phyloP scores from a whole-genome alignment of 352 stramenopile genomes.

The Phytophthora syringae region DNA sequence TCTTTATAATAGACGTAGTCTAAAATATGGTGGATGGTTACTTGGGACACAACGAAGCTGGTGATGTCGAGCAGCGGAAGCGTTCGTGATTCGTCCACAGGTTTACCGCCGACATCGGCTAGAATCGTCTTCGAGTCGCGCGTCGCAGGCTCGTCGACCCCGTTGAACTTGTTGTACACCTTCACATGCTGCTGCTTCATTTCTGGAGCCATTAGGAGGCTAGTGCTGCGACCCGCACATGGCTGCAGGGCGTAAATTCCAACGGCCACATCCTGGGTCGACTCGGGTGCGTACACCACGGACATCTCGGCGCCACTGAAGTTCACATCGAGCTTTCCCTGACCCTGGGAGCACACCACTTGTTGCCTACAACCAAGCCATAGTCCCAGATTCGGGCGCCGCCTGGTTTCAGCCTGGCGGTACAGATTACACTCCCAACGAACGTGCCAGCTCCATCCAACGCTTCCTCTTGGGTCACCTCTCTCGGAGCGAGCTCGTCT shows the following conservation, averaged over 20 bases:
- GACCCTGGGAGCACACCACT: not conserved
- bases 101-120: not conserved
- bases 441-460: constrained; percentile 18
- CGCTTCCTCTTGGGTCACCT: constrained; percentile 1
- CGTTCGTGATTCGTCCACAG: not conserved
- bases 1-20: constrained; percentile 12
- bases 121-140: not conserved
- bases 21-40: constrained; percentile 1
- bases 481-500: not conserved
- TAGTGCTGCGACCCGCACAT: constrained; percentile 4
- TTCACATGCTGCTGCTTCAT: constrained; percentile 2
- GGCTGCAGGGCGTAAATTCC: constrained; percentile 20
- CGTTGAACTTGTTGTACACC: constrained; percentile 17
- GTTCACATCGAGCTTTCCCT: constrained; percentile 8
- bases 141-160: not conserved
- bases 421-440: constrained; percentile 13
- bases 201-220: constrained; percentile 7
- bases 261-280: constrained; percentile 4
- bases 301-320: not conserved
- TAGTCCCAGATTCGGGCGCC: constrained; percentile 16
- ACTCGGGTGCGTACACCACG: not conserved
- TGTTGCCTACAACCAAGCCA: constrained; percentile 12
- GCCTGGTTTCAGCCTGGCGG: not conserved
- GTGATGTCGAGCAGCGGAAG: constrained; percentile 5
- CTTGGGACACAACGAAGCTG: not conserved